Percentiles rank a stretch among this genome's conserved stretches.
Conservation (phyloP, 441 rosid genomes). For the Pelargonium citronellum region DNA sequence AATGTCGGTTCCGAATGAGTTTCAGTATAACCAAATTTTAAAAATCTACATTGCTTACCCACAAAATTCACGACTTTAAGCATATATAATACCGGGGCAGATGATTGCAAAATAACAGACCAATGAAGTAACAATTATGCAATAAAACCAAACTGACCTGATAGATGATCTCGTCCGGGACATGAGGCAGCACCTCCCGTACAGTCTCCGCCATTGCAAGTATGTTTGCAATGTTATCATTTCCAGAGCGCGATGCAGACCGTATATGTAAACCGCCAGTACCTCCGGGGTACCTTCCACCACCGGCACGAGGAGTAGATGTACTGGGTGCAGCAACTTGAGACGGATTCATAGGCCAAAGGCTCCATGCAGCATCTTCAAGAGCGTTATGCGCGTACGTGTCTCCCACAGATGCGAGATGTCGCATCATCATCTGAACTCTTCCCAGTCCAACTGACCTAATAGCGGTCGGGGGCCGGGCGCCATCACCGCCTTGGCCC, state of each 20-base stretch:
- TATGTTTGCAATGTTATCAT: constrained; percentile 59
- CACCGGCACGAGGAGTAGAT: constrained; percentile 36
- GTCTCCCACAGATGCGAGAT: constrained; percentile 93
- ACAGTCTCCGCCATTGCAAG: constrained; percentile 94
- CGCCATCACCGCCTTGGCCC: constrained; percentile 69
- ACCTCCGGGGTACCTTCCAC: constrained; percentile 44
- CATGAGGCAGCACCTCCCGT: constrained; percentile 85
- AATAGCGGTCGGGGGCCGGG: constrained; percentile 73
- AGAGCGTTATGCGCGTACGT: constrained; percentile 84
- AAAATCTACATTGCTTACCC: too few relatives aligned
- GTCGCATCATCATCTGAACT: constrained; percentile 99
- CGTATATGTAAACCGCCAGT: constrained; percentile 59
- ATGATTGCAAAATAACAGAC: too few relatives aligned
- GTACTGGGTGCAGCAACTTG: constrained; percentile 66
- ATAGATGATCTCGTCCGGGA: constrained; percentile 80
- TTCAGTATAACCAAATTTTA: too few relatives aligned
- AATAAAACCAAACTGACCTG: constrained; percentile 46
- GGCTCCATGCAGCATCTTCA: constrained; percentile 85
- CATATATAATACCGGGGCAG: too few relatives aligned
- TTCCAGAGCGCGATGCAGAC: constrained; percentile 39
- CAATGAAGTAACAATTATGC: background rate
- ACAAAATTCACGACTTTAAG: too few relatives aligned
- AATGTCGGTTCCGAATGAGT: too few relatives aligned
- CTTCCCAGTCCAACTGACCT: constrained; percentile 78
- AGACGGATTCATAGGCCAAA: constrained; percentile 71